Percentiles rank a stretch among this genome's conserved stretches.
Conservation (phyloP, 345 rosid genomes). For the Eucalyptus paniculata region DNA sequence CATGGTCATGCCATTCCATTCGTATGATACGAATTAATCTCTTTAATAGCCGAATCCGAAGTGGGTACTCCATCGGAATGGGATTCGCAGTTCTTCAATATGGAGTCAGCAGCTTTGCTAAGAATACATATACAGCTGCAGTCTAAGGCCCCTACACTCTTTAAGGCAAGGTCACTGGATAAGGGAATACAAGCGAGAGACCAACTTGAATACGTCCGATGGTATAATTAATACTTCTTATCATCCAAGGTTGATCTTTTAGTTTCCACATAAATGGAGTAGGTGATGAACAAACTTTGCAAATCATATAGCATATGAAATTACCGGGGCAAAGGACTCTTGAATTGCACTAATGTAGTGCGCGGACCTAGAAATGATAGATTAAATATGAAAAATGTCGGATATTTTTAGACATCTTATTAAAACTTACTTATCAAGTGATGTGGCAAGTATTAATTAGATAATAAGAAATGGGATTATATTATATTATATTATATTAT, state of each 20-base stretch:
- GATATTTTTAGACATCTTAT: not conserved
- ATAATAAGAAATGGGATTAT: not conserved
- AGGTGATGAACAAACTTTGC: not conserved
- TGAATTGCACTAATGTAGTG: not conserved
- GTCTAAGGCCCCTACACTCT: too few species aligned
- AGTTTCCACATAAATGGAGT: not conserved
- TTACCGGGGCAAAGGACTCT: not conserved
- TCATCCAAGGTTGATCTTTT: too few species aligned
- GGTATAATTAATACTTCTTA: not conserved
- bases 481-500: too few species aligned
- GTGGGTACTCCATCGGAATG: not conserved
- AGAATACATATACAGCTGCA: too few species aligned
- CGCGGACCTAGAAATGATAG: too few species aligned
- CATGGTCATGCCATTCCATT: not conserved
- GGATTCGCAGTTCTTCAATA: not conserved
- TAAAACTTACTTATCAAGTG: not conserved
- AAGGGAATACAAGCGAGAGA: not conserved
- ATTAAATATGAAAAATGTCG: not conserved
- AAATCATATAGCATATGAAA: not conserved
- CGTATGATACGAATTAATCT: not conserved
- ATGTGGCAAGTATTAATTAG: not conserved
- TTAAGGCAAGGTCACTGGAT: not conserved
- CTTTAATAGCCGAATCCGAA: not conserved
- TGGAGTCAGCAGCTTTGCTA: too few species aligned
- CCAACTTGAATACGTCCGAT: not conserved